Conservation (phyloP, 179 eudicot genomes). For the Beta lomatogona region DNA sequence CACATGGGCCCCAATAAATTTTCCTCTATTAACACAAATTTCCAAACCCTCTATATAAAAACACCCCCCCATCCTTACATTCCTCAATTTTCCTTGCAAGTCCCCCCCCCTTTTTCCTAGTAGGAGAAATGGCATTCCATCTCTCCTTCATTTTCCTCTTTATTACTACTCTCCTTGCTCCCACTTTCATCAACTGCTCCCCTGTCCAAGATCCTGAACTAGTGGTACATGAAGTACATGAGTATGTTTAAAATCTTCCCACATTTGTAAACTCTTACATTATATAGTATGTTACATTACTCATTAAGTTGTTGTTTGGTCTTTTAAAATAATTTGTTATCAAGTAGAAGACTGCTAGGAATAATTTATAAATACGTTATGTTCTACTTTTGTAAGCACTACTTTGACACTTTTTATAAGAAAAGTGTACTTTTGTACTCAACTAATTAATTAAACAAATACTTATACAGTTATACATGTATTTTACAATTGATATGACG, state of each 20-base stretch:
- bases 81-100: neutral
- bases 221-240: conserved; percentile 50
- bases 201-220: conserved; percentile 48
- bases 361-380: too few relatives aligned
- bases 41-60: conserved; percentile 9
- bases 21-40: neutral
- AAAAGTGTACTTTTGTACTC: too few relatives aligned
- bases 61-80: neutral
- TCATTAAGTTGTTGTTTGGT: neutral
- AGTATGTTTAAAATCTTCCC: conserved; percentile 29
- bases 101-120: neutral
- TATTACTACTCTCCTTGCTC: conserved; percentile 19
- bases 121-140: conserved; percentile 27
- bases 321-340: neutral
- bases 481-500: neutral
- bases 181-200: conserved; percentile 29
- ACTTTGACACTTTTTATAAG: too few relatives aligned
- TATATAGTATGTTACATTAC: too few relatives aligned
- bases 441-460: too few relatives aligned
- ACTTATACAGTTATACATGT: too few relatives aligned
- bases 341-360: too few relatives aligned
- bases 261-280: neutral
- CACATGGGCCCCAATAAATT: conserved; percentile 24
- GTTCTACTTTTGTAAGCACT: too few relatives aligned
- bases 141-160: conserved; percentile 22